Base-by-base conservation (phyloP, 1,139 yeast species). In the Suhomyces taliae region DNA sequence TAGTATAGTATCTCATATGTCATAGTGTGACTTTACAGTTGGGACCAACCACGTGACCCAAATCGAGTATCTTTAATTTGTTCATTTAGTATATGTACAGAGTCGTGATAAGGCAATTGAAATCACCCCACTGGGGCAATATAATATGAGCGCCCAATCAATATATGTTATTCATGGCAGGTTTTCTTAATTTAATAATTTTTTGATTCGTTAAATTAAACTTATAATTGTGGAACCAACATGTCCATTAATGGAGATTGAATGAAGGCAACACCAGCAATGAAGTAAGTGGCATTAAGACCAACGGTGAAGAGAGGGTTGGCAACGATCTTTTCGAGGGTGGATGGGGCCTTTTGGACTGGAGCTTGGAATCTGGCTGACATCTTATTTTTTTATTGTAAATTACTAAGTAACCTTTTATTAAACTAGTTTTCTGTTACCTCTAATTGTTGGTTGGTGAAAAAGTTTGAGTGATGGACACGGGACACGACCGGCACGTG, bases 191-290 rank as follows among this genome's bases (percentile, higher is more conserved):
- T 19, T 19, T 19, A 6, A 19, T 19, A 4, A 6, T 19, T 19
- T 19, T 19, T 19, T 19, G 24, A 19, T 19, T 19, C 24, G 4
- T 19, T 5, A 3, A 29, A 11, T 11, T 9, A 5, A 9, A 9
- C 33, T 60, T 72, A 77, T 65, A 81, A 76, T 67, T 86, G 91
- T 48, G 93, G 93, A 57, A 85, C 90, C 70, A 87, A 72, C 82
- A 84, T 80, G 49, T 86, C 93, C 89, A 85, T 85, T 62, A 85
- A 70, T 55, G 91, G 86, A 40, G 90, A 84, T 71, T 84, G 89
- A 56, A 87, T 81, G 67, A 86, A 80, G 24, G 82, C 82, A 56
- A 85, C 87, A 64, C 93, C 93, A 42, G 87, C 82, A 50, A 78
- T 81, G 61, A 87, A 87, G 53, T 85, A 73, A 36, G 74, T 77